Evolutionary conservation across 352 stramenopile species (phyloP).

Genomic region (Globisporangium cederbergense): DNA sequence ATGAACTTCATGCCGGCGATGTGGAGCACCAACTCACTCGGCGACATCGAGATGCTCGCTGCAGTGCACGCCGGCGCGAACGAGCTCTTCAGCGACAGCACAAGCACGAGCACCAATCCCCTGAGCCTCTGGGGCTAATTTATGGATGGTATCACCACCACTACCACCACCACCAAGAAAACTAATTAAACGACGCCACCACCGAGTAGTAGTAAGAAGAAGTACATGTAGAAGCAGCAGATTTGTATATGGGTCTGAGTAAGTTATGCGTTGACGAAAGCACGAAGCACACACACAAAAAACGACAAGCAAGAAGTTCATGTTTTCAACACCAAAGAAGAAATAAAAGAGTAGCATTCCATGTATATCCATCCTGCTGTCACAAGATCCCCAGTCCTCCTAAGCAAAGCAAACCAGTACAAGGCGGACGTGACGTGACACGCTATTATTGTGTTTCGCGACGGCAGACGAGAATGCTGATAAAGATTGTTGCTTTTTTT

Average conservation of each 20-base stretch:
- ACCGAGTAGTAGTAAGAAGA: background rate
- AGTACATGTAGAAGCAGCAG: slow-evolving; percentile 7
- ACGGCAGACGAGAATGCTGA: slow-evolving; percentile 6
- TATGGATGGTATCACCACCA: background rate
- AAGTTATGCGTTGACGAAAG: slow-evolving; percentile 11
- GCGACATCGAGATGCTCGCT: slow-evolving; percentile 29
- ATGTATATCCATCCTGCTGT: background rate
- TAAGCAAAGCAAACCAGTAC: background rate
- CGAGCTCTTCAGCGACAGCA: slow-evolving; percentile 33
- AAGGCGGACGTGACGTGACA: background rate
- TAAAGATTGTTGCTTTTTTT: slow-evolving; percentile 8
- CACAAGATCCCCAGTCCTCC: background rate
- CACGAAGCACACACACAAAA: slow-evolving; percentile 8
- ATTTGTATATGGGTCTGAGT: slow-evolving; percentile 10
- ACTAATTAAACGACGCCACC: slow-evolving; percentile 6
- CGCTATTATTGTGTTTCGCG: slow-evolving; percentile 3
- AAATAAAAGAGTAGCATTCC: background rate
- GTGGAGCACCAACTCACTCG: slow-evolving; percentile 55
- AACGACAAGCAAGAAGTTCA: background rate
- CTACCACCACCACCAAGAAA: slow-evolving; percentile 4
- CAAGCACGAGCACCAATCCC: slow-evolving; percentile 8
- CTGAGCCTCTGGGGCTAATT: slow-evolving; percentile 20
- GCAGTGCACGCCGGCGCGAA: slow-evolving; percentile 19
- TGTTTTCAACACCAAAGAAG: background rate
- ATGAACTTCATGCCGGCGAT: slow-evolving; percentile 30